Conservation (phyloP, 192 early-diverging fungal genomes). For the Gaertneriomyces sp. region DNA sequence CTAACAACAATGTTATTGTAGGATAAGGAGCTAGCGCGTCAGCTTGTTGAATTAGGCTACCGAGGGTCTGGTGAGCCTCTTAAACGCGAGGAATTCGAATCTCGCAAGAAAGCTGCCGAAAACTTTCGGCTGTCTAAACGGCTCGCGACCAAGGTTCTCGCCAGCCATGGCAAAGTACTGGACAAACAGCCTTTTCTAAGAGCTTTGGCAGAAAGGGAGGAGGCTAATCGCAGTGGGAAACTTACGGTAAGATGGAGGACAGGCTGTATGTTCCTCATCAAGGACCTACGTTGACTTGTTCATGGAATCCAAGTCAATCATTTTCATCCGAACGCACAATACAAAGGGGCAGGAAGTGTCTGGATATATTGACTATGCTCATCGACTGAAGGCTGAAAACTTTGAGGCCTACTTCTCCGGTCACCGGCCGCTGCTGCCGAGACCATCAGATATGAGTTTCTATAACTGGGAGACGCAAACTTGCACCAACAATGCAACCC, state of each 20-base stretch:
- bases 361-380: constrained; percentile 64
- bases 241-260: constrained; percentile 40
- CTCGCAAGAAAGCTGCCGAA: constrained; percentile 61
- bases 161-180: constrained; percentile 53
- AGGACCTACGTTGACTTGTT: neutral
- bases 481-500: constrained; percentile 58
- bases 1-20: constrained; percentile 1
- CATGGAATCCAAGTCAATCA: constrained; percentile 40
- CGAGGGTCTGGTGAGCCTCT: constrained; percentile 60
- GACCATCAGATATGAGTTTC: constrained; percentile 58
- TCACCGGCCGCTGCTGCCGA: constrained; percentile 42
- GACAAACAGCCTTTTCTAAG: constrained; percentile 48
- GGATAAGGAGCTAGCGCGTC: constrained; percentile 64
- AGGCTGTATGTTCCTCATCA: neutral
- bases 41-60: constrained; percentile 64
- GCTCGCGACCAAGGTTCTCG: constrained; percentile 52
- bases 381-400: constrained; percentile 60
- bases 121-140: constrained; percentile 59
- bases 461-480: constrained; percentile 70
- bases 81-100: constrained; percentile 62
- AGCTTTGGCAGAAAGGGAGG: constrained; percentile 61
- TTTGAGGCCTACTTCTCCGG: constrained; percentile 58
- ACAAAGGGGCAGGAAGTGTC: constrained; percentile 54
- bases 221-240: constrained; percentile 60
- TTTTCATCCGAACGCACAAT: constrained; percentile 57